Percentiles rank a stretch among this genome's conserved stretches.
Conservation (phyloP, 257 asterid genomes). For the Solanum piurae region DNA sequence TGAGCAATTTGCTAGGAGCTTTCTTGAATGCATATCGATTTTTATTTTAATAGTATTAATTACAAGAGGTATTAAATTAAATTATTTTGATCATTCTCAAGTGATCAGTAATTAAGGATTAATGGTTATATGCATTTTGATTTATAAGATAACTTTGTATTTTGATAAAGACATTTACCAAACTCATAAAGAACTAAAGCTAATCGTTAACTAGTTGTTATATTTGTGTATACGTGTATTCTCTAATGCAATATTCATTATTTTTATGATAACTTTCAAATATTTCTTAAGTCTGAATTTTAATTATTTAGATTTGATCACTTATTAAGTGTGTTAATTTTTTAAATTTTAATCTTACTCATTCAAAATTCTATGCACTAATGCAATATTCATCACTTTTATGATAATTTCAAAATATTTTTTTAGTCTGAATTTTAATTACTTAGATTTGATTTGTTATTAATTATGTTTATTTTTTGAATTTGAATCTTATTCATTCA, state of each 20-base stretch:
- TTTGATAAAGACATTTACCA: neutral
- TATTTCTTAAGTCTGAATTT: no score
- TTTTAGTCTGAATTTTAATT: neutral
- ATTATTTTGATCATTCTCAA: neutral
- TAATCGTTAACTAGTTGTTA: neutral
- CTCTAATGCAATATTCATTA: neutral
- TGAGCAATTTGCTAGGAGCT: neutral
- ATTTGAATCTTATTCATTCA: no score
- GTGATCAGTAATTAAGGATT: neutral
- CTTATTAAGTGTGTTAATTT: no score
- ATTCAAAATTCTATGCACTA: no score
- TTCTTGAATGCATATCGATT: neutral
- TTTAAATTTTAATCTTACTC: no score
- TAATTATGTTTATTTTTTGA: neutral
- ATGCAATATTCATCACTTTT: neutral
- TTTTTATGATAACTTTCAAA: no score
- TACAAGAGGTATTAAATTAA: neutral
- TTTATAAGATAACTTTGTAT: neutral
- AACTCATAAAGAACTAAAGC: neutral
- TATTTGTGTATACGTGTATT: neutral
- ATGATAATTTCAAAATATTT: neutral
- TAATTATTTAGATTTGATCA: no score
- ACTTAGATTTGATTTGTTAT: neutral
- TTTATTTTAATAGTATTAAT: neutral
- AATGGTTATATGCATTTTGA: neutral